These are phyloP conservation scores for Phytopythium vexans DNA, from an alignment of 352 stramenopile genomes.

Conservation along the genomic window DNA sequence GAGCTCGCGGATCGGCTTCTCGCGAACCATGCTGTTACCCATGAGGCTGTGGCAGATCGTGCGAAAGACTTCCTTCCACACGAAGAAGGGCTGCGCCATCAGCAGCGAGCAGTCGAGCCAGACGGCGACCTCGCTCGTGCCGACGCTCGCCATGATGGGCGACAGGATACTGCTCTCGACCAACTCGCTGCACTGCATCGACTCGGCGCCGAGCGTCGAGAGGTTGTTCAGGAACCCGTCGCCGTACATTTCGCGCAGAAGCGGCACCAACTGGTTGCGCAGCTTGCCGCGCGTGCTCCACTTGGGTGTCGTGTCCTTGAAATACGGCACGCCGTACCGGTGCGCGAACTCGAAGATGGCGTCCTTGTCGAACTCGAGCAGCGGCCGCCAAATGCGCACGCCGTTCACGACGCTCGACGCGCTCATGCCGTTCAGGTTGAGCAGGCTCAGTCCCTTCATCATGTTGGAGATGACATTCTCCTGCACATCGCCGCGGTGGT, in stretches of 20 bases:
- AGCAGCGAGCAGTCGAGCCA: conserved; percentile 68
- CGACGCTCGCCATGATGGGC: conserved; percentile 60
- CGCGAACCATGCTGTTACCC: conserved; percentile 82
- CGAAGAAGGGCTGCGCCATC: conserved; percentile 63
- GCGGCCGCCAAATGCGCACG: conserved; percentile 89
- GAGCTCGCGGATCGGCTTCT: conserved; percentile 77
- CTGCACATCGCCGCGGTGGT: conserved; percentile 96
- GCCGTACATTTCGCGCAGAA: conserved; percentile 96
- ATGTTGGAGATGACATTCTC: conserved; percentile 99
- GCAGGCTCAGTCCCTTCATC: conserved; percentile 92
- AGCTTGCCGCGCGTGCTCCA: conserved; percentile 98
- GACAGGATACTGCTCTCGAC: conserved; percentile 50
- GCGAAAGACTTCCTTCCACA: conserved; percentile 87
- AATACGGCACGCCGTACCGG: conserved; percentile 94
- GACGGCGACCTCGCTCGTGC: conserved; percentile 56
- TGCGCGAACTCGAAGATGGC: conserved; percentile 95
- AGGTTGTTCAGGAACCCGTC: conserved; percentile 82
- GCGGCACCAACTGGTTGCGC: conserved; percentile 91
- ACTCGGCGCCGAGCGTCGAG: conserved; percentile 75
- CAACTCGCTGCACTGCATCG: conserved; percentile 72
- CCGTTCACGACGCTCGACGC: conserved; percentile 70
- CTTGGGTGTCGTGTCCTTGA: conserved; percentile 96
- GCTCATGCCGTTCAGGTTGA: conserved; percentile 95
- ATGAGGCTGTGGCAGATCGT: conserved; percentile 76
- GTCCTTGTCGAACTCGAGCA: conserved; percentile 93